These are phyloP conservation scores for Exserohilum rostratum DNA, from an alignment of 2,329 filamentous ascomycete genomes.

Conservation along the genomic window DNA sequence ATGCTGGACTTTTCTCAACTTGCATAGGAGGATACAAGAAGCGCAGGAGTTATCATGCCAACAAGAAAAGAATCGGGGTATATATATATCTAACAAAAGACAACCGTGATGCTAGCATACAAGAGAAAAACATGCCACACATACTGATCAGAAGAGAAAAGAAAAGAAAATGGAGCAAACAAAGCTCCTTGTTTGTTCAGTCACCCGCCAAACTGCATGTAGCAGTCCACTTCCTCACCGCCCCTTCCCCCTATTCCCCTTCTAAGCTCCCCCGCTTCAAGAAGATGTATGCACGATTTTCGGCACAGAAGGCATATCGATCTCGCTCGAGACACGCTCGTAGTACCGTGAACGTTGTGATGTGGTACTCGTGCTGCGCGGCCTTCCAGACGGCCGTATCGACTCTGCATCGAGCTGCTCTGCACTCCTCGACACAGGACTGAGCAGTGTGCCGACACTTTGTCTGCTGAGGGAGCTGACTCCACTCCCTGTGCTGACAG, in stretches of 20 bases:
- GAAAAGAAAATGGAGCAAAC: background rate
- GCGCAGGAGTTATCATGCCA: too few species aligned
- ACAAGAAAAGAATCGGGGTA: background rate
- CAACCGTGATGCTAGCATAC: background rate
- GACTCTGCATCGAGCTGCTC: constrained; percentile 20
- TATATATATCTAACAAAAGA: background rate
- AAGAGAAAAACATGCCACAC: too few species aligned
- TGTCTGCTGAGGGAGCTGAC: constrained; percentile 26
- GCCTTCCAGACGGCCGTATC: constrained; percentile 16
- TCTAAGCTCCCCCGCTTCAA: too few species aligned
- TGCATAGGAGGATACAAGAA: too few species aligned
- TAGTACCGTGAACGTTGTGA: constrained; percentile 39
- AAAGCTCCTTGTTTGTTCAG: background rate
- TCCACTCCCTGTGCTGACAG: constrained; percentile 28
- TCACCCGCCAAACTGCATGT: too few species aligned
- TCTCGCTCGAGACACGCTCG: constrained; percentile 30
- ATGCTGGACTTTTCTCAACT: too few species aligned
- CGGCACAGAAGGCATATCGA: constrained; percentile 30
- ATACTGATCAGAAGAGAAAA: background rate
- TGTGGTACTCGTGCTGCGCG: constrained; percentile 37
- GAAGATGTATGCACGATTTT: constrained; percentile 38
- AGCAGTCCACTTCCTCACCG: too few species aligned
- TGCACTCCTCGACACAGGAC: constrained; percentile 32
- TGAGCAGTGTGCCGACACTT: constrained; percentile 24
- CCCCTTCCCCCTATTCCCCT: too few species aligned